Evolutionary conservation across 306 rosid genomes (phyloP).

Genomic region (Vigna mungo): DNA sequence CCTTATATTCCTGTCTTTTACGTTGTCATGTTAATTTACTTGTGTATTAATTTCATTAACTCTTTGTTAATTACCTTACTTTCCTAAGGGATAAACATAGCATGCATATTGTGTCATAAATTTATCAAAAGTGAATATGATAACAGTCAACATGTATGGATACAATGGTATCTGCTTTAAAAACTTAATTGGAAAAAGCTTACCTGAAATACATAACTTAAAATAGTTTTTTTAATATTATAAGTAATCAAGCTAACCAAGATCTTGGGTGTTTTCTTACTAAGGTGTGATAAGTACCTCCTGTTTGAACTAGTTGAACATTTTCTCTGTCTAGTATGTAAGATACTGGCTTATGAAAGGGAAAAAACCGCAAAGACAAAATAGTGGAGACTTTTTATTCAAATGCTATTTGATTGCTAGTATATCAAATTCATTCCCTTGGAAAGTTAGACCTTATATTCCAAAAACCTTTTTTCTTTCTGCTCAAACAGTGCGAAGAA

Average conservation of each 20-base stretch:
- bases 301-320: not conserved
- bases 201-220: not conserved
- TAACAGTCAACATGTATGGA: constrained; percentile 6
- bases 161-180: constrained; percentile 3
- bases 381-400: not conserved
- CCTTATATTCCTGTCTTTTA: constrained; percentile 18
- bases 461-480: constrained; percentile 3
- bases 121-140: not conserved
- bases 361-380: not conserved
- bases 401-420: constrained; percentile 25
- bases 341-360: not conserved
- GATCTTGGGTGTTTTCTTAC: constrained; percentile 26
- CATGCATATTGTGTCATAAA: constrained; percentile 7
- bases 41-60: not conserved
- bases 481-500: constrained; percentile 6
- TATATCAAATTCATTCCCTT: constrained; percentile 24
- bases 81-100: not conserved
- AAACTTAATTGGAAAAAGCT: constrained; percentile 19
- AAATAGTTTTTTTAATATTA: constrained; percentile 7
- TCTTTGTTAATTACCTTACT: not conserved
- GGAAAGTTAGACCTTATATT: not conserved
- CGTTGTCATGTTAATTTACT: constrained; percentile 23
- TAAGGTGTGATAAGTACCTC: constrained; percentile 17
- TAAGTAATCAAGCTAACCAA: constrained; percentile 30
- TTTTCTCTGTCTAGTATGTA: not conserved